Conservation (phyloP, 345 rosid genomes). For the Triadica sebifera region DNA sequence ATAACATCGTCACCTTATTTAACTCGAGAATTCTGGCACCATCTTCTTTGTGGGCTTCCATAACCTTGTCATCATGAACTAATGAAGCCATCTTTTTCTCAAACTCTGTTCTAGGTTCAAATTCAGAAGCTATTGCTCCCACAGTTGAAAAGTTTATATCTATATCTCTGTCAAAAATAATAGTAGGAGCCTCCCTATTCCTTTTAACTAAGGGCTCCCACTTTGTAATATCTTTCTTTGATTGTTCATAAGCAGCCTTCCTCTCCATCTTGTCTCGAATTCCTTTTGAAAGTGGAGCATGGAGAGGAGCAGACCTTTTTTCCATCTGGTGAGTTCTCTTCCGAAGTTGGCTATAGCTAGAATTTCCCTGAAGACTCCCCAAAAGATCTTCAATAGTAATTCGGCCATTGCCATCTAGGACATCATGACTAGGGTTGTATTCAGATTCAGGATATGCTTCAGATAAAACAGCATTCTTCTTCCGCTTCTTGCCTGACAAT, state of each 20-base stretch:
- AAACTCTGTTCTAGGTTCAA: slow-evolving; percentile 88
- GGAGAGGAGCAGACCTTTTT: slow-evolving; percentile 51
- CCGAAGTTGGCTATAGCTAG: slow-evolving; percentile 55
- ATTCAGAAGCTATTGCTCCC: slow-evolving; percentile 89
- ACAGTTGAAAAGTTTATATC: slow-evolving; percentile 75
- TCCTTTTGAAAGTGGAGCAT: slow-evolving; percentile 74
- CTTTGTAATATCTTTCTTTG: slow-evolving; percentile 61
- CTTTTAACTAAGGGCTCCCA: slow-evolving; percentile 80
- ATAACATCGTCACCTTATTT: slow-evolving; percentile 51
- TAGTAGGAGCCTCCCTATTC: slow-evolving; percentile 82
- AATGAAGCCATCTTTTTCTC: slow-evolving; percentile 88
- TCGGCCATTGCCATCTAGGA: slow-evolving; percentile 63
- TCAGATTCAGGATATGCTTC: slow-evolving; percentile 91
- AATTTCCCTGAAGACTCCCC: slow-evolving; percentile 57
- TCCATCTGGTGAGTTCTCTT: slow-evolving; percentile 51
- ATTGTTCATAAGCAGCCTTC: slow-evolving; percentile 52
- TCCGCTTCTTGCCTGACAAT: slow-evolving; percentile 56
- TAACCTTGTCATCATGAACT: slow-evolving; percentile 53
- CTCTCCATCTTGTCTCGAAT: slow-evolving; percentile 75
- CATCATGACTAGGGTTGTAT: slow-evolving; percentile 79
- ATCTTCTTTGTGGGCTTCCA: slow-evolving; percentile 78
- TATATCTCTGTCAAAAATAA: slow-evolving; percentile 69
- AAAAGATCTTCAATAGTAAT: slow-evolving; percentile 53
- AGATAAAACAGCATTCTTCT: slow-evolving; percentile 46
- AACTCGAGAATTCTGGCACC: slow-evolving; percentile 83